Percentiles rank a stretch among this genome's conserved stretches.
phyloP scores from a whole-genome alignment of 495 filamentous ascomycete species.

The Pyrenula aspistea region DNA sequence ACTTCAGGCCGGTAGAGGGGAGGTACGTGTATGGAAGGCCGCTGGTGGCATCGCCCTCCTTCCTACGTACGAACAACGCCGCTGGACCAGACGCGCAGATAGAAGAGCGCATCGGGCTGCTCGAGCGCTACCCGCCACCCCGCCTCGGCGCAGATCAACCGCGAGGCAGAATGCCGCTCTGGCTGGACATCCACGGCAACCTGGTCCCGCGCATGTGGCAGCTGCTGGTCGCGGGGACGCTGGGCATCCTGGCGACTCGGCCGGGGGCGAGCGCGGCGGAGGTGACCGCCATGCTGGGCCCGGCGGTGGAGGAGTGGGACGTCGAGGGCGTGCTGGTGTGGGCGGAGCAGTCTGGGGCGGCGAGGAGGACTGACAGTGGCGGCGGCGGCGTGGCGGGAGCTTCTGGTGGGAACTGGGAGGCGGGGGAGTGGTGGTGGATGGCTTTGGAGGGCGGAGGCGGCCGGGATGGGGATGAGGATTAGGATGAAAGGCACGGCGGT shows the following conservation, averaged over 20 bases:
- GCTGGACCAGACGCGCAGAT: not conserved
- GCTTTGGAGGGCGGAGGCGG: slow-evolving; percentile 6
- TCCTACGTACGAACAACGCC: not conserved
- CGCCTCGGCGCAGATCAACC: slow-evolving; percentile 6
- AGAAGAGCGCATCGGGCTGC: not conserved
- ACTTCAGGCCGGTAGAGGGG: slow-evolving; percentile 39
- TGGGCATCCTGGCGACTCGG: slow-evolving; percentile 45
- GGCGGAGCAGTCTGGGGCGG: slow-evolving; percentile 38
- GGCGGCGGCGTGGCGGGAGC: slow-evolving; percentile 21
- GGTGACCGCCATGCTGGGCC: slow-evolving; percentile 43
- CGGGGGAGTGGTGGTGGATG: slow-evolving; percentile 65
- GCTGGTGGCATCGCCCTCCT: slow-evolving; percentile 24
- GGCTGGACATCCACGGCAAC: slow-evolving; percentile 64
- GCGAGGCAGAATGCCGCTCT: slow-evolving; percentile 50
- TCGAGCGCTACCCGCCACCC: not conserved
- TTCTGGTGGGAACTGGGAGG: slow-evolving; percentile 26
- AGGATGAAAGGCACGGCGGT: not conserved
- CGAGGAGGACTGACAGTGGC: slow-evolving; percentile 14
- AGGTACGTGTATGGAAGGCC: slow-evolving; percentile 51
- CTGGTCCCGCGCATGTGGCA: slow-evolving; percentile 55
- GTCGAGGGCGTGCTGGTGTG: slow-evolving; percentile 53
- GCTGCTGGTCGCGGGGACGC: slow-evolving; percentile 42
- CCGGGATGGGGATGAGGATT: not conserved
- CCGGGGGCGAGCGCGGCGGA: slow-evolving; percentile 41
- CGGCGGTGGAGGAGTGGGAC: slow-evolving; percentile 57